These are phyloP conservation scores for Malassezia brasiliensis DNA, from an alignment of 1,284 basidiomycete genomes.

Conservation along the genomic window DNA sequence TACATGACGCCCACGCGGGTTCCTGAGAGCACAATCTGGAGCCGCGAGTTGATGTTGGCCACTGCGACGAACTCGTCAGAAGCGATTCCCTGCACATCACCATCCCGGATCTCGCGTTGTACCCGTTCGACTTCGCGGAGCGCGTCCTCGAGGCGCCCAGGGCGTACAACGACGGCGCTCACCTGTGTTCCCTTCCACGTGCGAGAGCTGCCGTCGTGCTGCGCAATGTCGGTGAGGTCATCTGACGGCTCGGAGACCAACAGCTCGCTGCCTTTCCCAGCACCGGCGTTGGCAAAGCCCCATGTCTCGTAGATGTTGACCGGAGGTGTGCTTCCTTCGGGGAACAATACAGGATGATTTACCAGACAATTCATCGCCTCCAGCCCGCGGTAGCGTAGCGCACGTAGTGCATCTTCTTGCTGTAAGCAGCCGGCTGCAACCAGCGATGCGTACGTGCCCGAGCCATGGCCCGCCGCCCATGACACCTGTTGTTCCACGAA, in stretches of 20 bases:
- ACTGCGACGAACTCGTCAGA: conserved; percentile 43
- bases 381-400: conserved; percentile 39
- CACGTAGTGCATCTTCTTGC: conserved; percentile 33
- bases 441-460: conserved; percentile 40
- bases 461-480: conserved; percentile 39
- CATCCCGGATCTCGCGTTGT: conserved; percentile 27
- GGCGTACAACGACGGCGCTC: conserved; percentile 38
- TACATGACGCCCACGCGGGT: conserved; percentile 41
- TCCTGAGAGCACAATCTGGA: conserved; percentile 42
- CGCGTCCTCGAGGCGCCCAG: conserved; percentile 32
- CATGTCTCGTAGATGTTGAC: conserved; percentile 45
- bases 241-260: neutral
- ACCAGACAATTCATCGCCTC: conserved; percentile 27
- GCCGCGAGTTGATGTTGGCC: conserved; percentile 42
- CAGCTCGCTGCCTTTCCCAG: conserved; percentile 19
- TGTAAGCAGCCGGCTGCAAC: conserved; percentile 29
- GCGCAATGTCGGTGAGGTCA: neutral
- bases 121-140: conserved; percentile 28
- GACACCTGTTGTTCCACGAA: conserved; percentile 35
- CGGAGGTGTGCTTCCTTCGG: conserved; percentile 34
- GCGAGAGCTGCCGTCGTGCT: conserved; percentile 1
- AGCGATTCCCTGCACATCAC: conserved; percentile 29
- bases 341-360: conserved; percentile 37
- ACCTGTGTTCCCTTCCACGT: conserved; percentile 41
- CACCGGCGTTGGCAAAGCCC: conserved; percentile 45